Evolutionary conservation across 257 asterid species (phyloP).

Genomic region (Solanum okadae): DNA sequence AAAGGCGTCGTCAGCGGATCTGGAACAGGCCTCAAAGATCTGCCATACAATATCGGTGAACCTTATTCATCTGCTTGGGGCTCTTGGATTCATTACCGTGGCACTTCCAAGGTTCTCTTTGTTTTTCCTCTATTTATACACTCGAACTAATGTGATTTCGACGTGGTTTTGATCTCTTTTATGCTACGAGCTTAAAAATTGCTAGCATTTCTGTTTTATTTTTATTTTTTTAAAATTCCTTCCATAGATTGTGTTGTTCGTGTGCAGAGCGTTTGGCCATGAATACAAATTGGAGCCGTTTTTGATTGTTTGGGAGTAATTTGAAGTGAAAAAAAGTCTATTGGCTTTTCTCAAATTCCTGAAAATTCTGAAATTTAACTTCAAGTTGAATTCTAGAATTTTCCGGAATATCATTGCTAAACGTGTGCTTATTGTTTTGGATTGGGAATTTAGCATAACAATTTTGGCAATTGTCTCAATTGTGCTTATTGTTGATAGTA

Average conservation of each 20-base stretch:
- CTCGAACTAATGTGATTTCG: background rate
- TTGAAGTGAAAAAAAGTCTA: background rate
- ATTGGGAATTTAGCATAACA: background rate
- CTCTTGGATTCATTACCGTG: slow-evolving; percentile 92
- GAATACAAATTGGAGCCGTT: background rate
- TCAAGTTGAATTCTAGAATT: background rate
- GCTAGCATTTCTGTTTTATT: background rate
- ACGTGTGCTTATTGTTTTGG: background rate
- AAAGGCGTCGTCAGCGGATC: slow-evolving; percentile 98
- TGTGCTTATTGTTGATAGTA: background rate
- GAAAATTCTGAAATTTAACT: background rate
- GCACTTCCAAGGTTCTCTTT: slow-evolving; percentile 55
- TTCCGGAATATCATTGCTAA: background rate
- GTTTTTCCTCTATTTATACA: background rate
- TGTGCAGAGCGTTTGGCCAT: background rate
- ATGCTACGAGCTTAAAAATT: background rate
- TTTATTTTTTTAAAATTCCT: background rate
- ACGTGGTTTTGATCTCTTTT: background rate
- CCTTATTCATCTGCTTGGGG: slow-evolving; percentile 98
- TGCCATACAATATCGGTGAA: slow-evolving; percentile 92
- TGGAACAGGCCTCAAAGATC: slow-evolving; percentile 88
- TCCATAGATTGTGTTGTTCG: background rate
- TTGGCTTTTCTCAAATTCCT: background rate
- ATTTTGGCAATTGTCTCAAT: background rate
- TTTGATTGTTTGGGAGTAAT: background rate